A percentile compares a stretch with the other conserved stretches of the same genome.
Evolutionary conservation across 2,329 filamentous ascomycete species (phyloP).

Genomic region (Mollisiaceae sp.): DNA sequence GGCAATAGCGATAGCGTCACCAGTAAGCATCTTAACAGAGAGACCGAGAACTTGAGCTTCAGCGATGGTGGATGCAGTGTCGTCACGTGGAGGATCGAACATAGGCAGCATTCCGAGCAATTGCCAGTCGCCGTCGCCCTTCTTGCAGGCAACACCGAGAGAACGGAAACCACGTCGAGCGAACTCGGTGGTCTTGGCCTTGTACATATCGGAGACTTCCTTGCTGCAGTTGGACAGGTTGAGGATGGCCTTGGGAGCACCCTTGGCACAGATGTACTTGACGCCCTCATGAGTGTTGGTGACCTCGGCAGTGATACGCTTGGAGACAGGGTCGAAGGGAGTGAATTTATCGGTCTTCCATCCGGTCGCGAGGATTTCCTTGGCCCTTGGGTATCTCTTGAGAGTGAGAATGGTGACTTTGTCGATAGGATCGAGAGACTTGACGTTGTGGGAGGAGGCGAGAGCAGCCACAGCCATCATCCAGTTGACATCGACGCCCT

Average conservation of each 20-base stretch:
- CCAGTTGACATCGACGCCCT: conserved; percentile 81
- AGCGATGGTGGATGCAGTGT: conserved; percentile 78
- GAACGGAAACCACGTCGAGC: conserved; percentile 81
- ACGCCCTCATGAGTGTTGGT: conserved; percentile 65
- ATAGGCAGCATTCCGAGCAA: conserved; percentile 79
- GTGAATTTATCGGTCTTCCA: conserved; percentile 81
- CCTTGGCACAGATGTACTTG: conserved; percentile 76
- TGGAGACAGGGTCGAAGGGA: conserved; percentile 79
- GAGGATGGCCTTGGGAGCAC: conserved; percentile 77
- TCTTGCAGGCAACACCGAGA: conserved; percentile 78
- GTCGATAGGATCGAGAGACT: conserved; percentile 79
- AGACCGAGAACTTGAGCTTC: conserved; percentile 79
- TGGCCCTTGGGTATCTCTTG: conserved; percentile 77
- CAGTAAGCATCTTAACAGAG: conserved; percentile 81
- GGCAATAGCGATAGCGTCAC: conserved; percentile 79
- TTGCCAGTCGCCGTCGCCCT: conserved; percentile 73
- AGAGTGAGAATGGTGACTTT: conserved; percentile 79
- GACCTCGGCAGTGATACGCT: conserved; percentile 76
- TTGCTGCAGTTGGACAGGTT: conserved; percentile 70
- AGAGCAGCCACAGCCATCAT: conserved; percentile 83
- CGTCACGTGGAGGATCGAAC: conserved; percentile 80
- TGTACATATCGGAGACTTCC: conserved; percentile 69
- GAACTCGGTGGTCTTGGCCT: conserved; percentile 75
- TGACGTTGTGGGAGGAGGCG: conserved; percentile 79
- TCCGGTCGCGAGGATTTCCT: conserved; percentile 75